Evolutionary conservation across 148 eudicot genomes (phyloP).

Genomic region (Talinum fruticosum): DNA sequence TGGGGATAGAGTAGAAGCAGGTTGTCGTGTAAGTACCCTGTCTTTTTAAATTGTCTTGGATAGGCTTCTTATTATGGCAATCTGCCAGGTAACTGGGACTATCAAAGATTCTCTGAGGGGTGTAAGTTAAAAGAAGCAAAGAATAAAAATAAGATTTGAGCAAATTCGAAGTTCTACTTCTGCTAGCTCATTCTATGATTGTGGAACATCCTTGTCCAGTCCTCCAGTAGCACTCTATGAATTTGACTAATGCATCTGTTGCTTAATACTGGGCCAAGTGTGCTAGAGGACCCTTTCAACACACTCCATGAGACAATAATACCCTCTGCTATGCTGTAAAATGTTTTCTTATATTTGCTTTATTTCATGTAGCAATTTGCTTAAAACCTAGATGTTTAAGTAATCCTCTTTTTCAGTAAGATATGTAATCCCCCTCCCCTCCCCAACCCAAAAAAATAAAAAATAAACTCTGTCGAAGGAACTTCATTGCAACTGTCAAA

Average conservation of each 20-base stretch:
- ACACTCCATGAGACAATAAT: neutral
- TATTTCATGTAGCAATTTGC: too few species aligned
- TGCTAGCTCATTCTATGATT: too few species aligned
- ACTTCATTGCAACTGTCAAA: neutral
- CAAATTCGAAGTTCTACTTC: too few species aligned
- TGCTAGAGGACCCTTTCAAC: neutral
- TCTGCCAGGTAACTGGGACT: neutral
- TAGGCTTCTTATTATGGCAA: neutral
- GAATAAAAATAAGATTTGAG: too few species aligned
- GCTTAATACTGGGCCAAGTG: neutral
- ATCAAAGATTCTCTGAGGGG: too few species aligned
- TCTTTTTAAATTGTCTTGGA: conserved; percentile 1
- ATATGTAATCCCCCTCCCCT: too few species aligned
- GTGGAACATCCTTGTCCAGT: neutral
- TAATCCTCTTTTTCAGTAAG: too few species aligned
- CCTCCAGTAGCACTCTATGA: neutral
- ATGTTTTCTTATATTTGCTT: too few species aligned
- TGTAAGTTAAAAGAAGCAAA: too few species aligned
- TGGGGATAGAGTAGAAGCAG: neutral
- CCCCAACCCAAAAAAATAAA: too few species aligned
- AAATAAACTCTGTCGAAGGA: neutral
- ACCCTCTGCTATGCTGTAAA: neutral
- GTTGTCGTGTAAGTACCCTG: neutral
- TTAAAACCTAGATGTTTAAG: too few species aligned
- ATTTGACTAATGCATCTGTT: neutral